Evolutionary conservation across 2,329 filamentous ascomycete species (phyloP).

Genomic region (Albifimbria verrucaria): DNA sequence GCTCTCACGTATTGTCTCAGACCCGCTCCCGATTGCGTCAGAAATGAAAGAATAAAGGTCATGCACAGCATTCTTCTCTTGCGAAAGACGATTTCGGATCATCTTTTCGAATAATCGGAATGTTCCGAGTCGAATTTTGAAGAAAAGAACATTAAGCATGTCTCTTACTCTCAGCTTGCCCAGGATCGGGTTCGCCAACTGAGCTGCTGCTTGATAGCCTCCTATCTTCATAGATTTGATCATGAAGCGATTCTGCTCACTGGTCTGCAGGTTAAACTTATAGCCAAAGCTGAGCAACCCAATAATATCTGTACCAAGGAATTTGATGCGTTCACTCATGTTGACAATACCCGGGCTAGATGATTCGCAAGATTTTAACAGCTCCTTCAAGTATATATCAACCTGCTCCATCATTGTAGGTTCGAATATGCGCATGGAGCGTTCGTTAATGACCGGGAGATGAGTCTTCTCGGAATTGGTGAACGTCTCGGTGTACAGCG

Average conservation of each 20-base stretch:
- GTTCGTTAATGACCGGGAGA: constrained; percentile 3
- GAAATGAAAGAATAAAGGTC: background rate
- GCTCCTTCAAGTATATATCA: constrained; percentile 4
- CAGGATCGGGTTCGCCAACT: constrained; percentile 3
- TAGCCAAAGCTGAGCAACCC: constrained; percentile 4
- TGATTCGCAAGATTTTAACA: background rate
- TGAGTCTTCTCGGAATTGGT: constrained; percentile 4
- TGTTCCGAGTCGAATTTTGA: background rate
- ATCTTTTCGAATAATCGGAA: background rate
- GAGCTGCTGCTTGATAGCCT: background rate
- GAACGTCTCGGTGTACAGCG: constrained; percentile 1
- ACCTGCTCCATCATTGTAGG: constrained; percentile 7
- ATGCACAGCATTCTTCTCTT: background rate
- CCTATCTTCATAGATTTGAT: background rate
- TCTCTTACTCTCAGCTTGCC: background rate
- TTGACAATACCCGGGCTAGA: background rate
- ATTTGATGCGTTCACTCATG: background rate
- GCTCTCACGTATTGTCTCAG: background rate
- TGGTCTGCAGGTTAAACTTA: constrained; percentile 4
- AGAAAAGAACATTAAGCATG: background rate
- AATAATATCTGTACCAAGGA: constrained; percentile 3
- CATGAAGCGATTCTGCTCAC: background rate
- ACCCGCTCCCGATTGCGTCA: background rate
- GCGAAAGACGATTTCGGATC: background rate
- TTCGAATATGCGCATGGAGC: constrained; percentile 9